A percentile compares a stretch with the other conserved stretches of the same genome.
These are phyloP conservation scores for Debaryomyces tyrocola DNA, from an alignment of 805 yeast genomes.

Conservation along the genomic window DNA sequence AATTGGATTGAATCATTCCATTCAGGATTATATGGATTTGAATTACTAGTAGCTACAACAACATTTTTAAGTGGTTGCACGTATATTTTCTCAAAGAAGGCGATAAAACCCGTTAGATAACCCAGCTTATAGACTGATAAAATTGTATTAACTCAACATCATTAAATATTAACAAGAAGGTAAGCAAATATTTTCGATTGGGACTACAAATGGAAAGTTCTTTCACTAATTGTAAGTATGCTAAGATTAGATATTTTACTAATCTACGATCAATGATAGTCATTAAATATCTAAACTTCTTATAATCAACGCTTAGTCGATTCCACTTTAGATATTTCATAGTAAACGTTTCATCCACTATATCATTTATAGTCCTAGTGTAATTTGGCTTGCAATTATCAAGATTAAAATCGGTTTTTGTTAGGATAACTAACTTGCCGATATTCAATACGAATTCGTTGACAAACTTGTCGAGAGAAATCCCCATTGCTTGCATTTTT, in stretches of 20 bases:
- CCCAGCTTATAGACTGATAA: constrained; percentile 7
- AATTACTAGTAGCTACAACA: constrained; percentile 46
- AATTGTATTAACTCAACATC: constrained; percentile 11
- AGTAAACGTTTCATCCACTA: not conserved
- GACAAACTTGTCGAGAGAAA: not conserved
- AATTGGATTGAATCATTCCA: constrained; percentile 10
- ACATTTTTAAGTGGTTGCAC: constrained; percentile 78
- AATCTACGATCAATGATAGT: not conserved
- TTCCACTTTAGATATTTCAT: not conserved
- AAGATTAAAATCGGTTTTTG: not conserved
- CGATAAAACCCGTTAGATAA: constrained; percentile 53
- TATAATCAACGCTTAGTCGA: not conserved
- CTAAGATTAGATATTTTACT: not conserved
- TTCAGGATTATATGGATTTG: constrained; percentile 23
- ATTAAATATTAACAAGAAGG: constrained; percentile 16
- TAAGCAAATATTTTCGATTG: constrained; percentile 10
- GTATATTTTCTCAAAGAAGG: constrained; percentile 68
- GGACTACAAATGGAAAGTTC: not conserved
- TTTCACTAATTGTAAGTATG: not conserved
- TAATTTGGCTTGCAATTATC: not conserved
- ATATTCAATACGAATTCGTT: not conserved
- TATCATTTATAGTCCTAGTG: not conserved
- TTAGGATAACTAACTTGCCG: not conserved
- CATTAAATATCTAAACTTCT: not conserved
- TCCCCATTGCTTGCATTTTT: not conserved